These are phyloP conservation scores for Colletotrichum horii DNA, from an alignment of 2,329 filamentous ascomycete species.

Conservation along the genomic window DNA sequence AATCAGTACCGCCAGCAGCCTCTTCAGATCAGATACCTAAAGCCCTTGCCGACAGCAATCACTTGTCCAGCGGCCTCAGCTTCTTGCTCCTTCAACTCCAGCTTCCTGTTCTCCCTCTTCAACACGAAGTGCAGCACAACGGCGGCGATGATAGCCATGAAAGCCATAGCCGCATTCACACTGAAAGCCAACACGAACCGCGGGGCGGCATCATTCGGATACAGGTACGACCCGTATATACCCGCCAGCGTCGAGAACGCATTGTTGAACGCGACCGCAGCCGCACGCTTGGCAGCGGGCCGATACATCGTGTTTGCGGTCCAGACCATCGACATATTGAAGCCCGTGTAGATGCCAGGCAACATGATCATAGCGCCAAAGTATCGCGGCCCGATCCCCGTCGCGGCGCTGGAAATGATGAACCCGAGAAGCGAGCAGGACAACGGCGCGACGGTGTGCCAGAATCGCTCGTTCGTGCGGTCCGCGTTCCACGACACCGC, in stretches of 20 bases:
- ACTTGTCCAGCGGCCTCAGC: slow-evolving; percentile 9
- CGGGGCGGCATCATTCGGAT: slow-evolving; percentile 26
- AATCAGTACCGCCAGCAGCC: background rate
- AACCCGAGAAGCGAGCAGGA: slow-evolving; percentile 17
- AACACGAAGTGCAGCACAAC: slow-evolving; percentile 25
- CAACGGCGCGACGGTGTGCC: slow-evolving; percentile 16
- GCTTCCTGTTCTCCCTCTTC: slow-evolving; percentile 25
- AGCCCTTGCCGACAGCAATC: slow-evolving; percentile 11
- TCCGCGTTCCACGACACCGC: slow-evolving; percentile 15
- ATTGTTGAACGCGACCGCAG: slow-evolving; percentile 27
- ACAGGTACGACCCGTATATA: slow-evolving; percentile 31
- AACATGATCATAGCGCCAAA: slow-evolving; percentile 27
- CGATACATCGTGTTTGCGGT: slow-evolving; percentile 27
- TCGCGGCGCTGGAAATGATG: slow-evolving; percentile 9
- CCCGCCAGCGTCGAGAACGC: slow-evolving; percentile 25
- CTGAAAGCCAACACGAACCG: slow-evolving; percentile 29
- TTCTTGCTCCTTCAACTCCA: slow-evolving; percentile 23
- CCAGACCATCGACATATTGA: slow-evolving; percentile 29
- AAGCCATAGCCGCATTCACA: slow-evolving; percentile 28
- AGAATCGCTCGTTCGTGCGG: slow-evolving; percentile 16
- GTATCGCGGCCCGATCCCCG: slow-evolving; percentile 9
- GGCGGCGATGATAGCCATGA: slow-evolving; percentile 25
- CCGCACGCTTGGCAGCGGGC: slow-evolving; percentile 24
- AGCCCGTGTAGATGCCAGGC: slow-evolving; percentile 26
- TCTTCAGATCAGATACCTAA: slow-evolving; percentile 20